Evolutionary conservation across 768 basidiomycete species (phyloP).

Genomic region (Tulasnella calospora): DNA sequence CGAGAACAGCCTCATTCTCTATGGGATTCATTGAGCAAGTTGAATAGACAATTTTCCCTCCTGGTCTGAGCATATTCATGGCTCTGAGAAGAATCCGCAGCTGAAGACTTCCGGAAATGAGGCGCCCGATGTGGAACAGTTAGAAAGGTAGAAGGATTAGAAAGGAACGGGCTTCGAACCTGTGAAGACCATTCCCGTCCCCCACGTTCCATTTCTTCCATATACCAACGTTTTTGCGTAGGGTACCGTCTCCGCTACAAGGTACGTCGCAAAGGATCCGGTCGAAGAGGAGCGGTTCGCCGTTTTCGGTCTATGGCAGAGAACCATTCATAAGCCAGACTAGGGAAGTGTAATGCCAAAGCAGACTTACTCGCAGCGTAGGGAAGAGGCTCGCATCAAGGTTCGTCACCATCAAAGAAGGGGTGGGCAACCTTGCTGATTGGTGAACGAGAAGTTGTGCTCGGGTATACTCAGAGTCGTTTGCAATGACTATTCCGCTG

Average conservation of each 20-base stretch:
- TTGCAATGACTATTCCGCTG: slow-evolving; percentile 84
- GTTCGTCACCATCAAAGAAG: slow-evolving; percentile 92
- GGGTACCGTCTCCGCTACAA: slow-evolving; percentile 94
- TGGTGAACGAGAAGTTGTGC: slow-evolving; percentile 97
- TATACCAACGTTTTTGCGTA: slow-evolving; percentile 90
- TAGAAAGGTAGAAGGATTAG: background rate
- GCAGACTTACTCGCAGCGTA: slow-evolving; percentile 47
- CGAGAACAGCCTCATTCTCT: slow-evolving; percentile 95
- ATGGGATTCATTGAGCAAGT: slow-evolving; percentile 96
- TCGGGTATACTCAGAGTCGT: slow-evolving; percentile 91
- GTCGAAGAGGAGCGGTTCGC: slow-evolving; percentile 69
- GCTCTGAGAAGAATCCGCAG: slow-evolving; percentile 87
- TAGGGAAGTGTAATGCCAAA: too few species aligned
- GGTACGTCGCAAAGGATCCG: slow-evolving; percentile 95
- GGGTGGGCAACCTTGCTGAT: slow-evolving; percentile 86
- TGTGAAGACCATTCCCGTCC: slow-evolving; percentile 88
- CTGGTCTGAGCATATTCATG: slow-evolving; percentile 79
- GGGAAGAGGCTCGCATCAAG: slow-evolving; percentile 89
- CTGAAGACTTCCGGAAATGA: slow-evolving; percentile 58
- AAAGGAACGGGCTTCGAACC: slow-evolving; percentile 44
- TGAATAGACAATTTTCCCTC: slow-evolving; percentile 94
- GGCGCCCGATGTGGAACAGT: background rate
- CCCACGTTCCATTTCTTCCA: slow-evolving; percentile 89
- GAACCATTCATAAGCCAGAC: background rate
- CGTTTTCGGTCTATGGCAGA: slow-evolving; percentile 35